Evolutionary conservation across 2,329 filamentous ascomycete species (phyloP).

Genomic region (Fusarium subtropicale): DNA sequence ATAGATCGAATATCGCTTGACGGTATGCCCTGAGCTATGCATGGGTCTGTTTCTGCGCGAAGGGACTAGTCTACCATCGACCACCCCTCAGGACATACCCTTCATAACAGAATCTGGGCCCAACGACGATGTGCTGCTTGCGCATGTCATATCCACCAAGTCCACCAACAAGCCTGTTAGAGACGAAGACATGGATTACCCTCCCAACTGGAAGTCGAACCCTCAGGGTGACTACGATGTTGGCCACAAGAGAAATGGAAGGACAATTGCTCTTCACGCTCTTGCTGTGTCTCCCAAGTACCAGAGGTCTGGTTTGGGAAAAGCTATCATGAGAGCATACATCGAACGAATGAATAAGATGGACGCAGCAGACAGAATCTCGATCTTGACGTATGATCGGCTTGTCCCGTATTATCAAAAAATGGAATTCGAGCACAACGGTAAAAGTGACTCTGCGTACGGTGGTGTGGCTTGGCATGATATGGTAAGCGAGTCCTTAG

Average conservation of each 20-base stretch:
- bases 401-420: slow-evolving; percentile 49
- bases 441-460: slow-evolving; percentile 48
- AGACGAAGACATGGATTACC: slow-evolving; percentile 48
- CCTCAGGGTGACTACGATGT: slow-evolving; percentile 24
- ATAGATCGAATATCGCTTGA: slow-evolving; percentile 49
- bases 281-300: slow-evolving; percentile 45
- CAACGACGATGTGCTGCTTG: slow-evolving; percentile 38
- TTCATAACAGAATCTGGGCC: slow-evolving; percentile 4
- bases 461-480: slow-evolving; percentile 50
- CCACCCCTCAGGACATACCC: slow-evolving; percentile 23
- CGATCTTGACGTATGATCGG: slow-evolving; percentile 48
- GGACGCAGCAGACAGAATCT: slow-evolving; percentile 41
- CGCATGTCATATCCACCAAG: slow-evolving; percentile 48
- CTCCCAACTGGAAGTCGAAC: slow-evolving; percentile 42
- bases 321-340: slow-evolving; percentile 42
- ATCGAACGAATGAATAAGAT: slow-evolving; percentile 36
- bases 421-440: slow-evolving; percentile 49
- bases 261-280: slow-evolving; percentile 47
- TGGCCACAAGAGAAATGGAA: slow-evolving; percentile 44
- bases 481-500: slow-evolving; percentile 34
- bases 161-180: slow-evolving; percentile 33
- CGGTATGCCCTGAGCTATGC: slow-evolving; percentile 46
- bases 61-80: background rate
- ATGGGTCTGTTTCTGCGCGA: slow-evolving; percentile 42
- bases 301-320: slow-evolving; percentile 47